phyloP scores from a whole-genome alignment of 164 flowering plant genomes.

The Litsea cubeba region DNA sequence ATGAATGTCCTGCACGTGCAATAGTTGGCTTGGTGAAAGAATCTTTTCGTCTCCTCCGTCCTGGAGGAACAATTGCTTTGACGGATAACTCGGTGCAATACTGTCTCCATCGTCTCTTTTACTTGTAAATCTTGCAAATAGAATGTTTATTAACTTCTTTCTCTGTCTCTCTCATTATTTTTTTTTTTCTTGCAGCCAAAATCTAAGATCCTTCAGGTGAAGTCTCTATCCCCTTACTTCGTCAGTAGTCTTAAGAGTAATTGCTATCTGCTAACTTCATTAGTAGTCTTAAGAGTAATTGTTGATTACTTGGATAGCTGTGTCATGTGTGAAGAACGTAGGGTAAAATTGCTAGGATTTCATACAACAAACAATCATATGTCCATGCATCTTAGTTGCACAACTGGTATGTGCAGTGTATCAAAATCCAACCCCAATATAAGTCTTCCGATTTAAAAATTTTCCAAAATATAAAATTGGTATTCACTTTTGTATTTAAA shows the following conservation, averaged over 20 bases:
- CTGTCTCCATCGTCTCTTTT: neutral
- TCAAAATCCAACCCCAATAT: no score
- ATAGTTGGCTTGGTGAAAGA: constrained; percentile 44
- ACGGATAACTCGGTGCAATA: constrained; percentile 51
- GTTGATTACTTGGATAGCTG: neutral
- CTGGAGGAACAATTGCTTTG: constrained; percentile 62
- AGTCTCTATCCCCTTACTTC: neutral
- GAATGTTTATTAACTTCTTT: neutral
- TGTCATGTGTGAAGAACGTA: neutral
- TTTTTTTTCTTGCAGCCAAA: constrained; percentile 51
- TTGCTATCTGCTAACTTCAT: no score
- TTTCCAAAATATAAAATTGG: no score
- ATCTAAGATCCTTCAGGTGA: constrained; percentile 67
- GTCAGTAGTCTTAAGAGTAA: neutral
- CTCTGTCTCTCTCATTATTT: neutral
- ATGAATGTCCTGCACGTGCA: constrained; percentile 66
- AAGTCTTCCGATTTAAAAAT: no score
- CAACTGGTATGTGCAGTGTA: no score
- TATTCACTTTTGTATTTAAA: no score
- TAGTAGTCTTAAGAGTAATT: neutral
- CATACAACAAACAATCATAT: neutral
- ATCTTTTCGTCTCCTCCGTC: constrained; percentile 59
- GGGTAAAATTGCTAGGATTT: neutral
- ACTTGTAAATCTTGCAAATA: neutral
- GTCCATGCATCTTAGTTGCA: neutral